Conservation (phyloP, 129 eudicot genomes). For the Tagetes erecta region DNA sequence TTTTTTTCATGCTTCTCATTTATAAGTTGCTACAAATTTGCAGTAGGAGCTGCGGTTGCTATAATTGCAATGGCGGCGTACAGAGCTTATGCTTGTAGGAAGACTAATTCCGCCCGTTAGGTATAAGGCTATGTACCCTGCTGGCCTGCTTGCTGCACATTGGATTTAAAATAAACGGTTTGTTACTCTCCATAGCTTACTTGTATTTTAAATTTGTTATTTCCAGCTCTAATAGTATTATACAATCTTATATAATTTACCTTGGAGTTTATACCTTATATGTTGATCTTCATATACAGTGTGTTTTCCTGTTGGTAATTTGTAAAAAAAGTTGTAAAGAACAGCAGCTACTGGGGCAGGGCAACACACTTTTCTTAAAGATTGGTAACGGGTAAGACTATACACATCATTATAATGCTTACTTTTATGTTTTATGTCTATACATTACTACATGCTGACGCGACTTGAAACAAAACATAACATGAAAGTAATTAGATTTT, state of each 20-base stretch:
- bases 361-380: constrained; percentile 21
- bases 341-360: constrained; percentile 10
- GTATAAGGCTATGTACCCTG: constrained; percentile 23
- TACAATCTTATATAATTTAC: constrained; percentile 4
- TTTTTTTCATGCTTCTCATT: not conserved
- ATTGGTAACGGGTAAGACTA: constrained; percentile 3
- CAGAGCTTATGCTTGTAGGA: constrained; percentile 64
- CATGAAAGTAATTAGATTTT: too few species aligned
- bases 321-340: not conserved
- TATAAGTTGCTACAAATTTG: constrained; percentile 25
- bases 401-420: constrained; percentile 15
- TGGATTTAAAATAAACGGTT: constrained; percentile 27
- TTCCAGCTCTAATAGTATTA: not conserved
- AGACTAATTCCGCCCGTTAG: constrained; percentile 50
- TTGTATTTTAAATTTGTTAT: not conserved
- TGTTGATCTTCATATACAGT: not conserved
- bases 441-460: not conserved
- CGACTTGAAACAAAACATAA: too few species aligned
- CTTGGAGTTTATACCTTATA: not conserved
- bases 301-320: constrained; percentile 14
- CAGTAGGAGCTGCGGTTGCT: constrained; percentile 82
- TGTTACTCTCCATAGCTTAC: constrained; percentile 10
- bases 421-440: constrained; percentile 18
- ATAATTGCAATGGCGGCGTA: constrained; percentile 72
- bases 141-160: constrained; percentile 23